Conservation (phyloP, 1,139 yeast genomes). For the Taphrina deformans region DNA sequence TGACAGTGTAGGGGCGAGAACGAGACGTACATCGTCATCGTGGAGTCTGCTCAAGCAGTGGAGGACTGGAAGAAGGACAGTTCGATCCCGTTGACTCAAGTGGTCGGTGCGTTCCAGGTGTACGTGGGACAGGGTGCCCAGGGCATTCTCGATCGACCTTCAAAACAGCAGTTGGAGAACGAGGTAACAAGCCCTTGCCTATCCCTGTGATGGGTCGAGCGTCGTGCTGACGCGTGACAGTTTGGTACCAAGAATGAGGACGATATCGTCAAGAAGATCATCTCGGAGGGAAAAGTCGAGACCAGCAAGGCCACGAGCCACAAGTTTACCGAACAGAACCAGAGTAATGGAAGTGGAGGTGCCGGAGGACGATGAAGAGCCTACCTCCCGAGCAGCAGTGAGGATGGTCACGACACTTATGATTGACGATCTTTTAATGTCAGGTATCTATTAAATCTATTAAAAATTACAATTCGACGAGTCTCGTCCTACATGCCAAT, state of each 20-base stretch:
- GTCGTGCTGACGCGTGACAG: conserved; percentile 42
- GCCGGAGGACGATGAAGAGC: conserved; percentile 6
- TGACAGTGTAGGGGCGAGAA: conserved; percentile 58
- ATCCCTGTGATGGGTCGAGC: neutral
- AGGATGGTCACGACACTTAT: neutral
- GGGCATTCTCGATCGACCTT: conserved; percentile 31
- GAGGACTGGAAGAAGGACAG: conserved; percentile 56
- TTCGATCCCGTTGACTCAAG: conserved; percentile 61
- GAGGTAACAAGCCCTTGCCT: conserved; percentile 2
- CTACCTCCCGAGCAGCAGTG: neutral
- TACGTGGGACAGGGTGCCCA: conserved; percentile 28
- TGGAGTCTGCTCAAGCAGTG: conserved; percentile 56
- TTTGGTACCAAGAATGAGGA: conserved; percentile 55
- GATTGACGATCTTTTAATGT: neutral
- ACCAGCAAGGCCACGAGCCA: conserved; percentile 19
- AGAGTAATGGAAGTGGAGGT: conserved; percentile 24
- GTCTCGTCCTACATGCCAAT: neutral
- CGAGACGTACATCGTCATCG: conserved; percentile 64
- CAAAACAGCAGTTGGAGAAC: conserved; percentile 31
- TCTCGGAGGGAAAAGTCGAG: conserved; percentile 55
- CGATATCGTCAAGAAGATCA: conserved; percentile 55
- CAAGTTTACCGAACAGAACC: conserved; percentile 29
- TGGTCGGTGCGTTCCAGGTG: conserved; percentile 65
- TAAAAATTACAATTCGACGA: too few relatives aligned
- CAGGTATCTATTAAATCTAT: neutral